Evolutionary conservation across 176 grass and related monocot genomes (phyloP).

Genomic region (Oryza glumipatula): DNA sequence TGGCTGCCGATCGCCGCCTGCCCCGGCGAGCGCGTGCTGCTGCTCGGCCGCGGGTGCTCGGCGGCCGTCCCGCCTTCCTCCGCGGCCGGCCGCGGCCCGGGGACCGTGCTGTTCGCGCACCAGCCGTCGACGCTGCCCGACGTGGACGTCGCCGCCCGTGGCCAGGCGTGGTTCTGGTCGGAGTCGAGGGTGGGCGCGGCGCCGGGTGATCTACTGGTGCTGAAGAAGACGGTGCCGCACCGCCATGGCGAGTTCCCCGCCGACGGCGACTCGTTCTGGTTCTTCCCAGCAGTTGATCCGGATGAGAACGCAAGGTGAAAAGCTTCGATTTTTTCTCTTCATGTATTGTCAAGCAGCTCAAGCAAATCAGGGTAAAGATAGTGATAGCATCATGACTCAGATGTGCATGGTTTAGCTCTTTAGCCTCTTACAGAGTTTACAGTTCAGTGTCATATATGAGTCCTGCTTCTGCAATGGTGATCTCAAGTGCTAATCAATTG

Average conservation of each 20-base stretch:
- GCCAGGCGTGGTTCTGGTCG: slow-evolving; percentile 44
- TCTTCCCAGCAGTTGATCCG: slow-evolving; percentile 52
- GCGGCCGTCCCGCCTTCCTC: slow-evolving; percentile 40
- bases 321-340: background rate
- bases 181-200: slow-evolving; percentile 30
- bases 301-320: background rate
- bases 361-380: background rate
- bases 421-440: no score
- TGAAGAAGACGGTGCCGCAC: slow-evolving; percentile 52
- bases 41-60: slow-evolving; percentile 55
- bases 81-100: slow-evolving; percentile 18
- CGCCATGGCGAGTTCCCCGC: slow-evolving; percentile 20
- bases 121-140: slow-evolving; percentile 27
- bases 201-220: slow-evolving; percentile 2
- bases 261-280: slow-evolving; percentile 53
- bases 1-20: slow-evolving; percentile 16
- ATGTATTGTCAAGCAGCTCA: background rate
- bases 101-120: slow-evolving; percentile 36
- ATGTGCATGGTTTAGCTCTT: slow-evolving; percentile 17
- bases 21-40: slow-evolving; percentile 35
- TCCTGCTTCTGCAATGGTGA: background rate
- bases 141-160: background rate
- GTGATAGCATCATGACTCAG: background rate
- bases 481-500: background rate
- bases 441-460: slow-evolving; percentile 11